Conservation (phyloP, 2,329 filamentous ascomycete species). For the Epicoccum nigrum region DNA sequence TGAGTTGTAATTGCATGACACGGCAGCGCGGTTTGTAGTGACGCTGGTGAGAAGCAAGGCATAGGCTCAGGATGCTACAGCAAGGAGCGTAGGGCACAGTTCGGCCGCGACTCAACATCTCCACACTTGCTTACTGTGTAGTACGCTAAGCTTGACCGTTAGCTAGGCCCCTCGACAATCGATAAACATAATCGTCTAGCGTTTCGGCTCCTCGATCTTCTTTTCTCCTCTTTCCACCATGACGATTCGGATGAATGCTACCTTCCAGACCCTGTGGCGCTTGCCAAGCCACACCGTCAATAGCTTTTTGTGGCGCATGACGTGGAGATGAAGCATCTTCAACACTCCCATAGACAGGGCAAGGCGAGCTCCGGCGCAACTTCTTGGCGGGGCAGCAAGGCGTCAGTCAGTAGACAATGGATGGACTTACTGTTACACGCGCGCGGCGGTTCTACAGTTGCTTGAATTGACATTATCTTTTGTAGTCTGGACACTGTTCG, state of each 20-base stretch:
- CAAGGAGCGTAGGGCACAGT: constrained; percentile 4
- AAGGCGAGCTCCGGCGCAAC: not conserved
- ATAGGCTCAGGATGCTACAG: constrained; percentile 3
- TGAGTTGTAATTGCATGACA: not conserved
- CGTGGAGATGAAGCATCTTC: constrained; percentile 8
- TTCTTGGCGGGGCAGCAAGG: constrained; percentile 3
- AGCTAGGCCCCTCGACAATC: constrained; percentile 3
- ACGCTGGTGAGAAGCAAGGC: constrained; percentile 1
- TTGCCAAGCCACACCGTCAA: not conserved
- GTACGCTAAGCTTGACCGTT: constrained; percentile 6
- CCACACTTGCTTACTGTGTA: constrained; percentile 1
- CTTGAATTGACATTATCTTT: not conserved
- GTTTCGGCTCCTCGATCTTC: not conserved
- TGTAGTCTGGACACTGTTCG: not conserved
- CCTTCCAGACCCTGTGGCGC: not conserved
- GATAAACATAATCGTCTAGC: constrained; percentile 5
- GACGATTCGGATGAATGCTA: not conserved
- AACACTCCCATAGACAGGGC: not conserved
- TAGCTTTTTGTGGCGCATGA: not conserved
- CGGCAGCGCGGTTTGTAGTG: not conserved
- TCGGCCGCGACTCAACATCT: constrained; percentile 8
- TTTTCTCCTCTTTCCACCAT: not conserved
- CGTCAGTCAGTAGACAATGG: no score
- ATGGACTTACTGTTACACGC: not conserved
- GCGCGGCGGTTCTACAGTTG: not conserved